Percentiles rank a stretch among this genome's conserved stretches.
These are phyloP conservation scores for Quercus suber DNA, from an alignment of 306 rosid genomes.

Conservation along the genomic window DNA sequence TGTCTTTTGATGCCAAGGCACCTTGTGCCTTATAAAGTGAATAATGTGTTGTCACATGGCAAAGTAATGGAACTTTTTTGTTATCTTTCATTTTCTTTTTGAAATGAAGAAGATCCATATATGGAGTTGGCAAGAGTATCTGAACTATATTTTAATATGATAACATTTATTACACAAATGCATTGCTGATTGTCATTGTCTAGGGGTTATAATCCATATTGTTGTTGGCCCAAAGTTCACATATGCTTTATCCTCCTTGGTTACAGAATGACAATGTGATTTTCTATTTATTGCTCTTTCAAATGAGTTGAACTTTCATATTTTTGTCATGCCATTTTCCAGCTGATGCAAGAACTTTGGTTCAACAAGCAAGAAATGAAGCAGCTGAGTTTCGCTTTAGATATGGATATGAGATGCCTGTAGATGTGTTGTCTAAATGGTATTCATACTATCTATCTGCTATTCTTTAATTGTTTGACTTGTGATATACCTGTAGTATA, in stretches of 20 bases:
- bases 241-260: conserved; percentile 17
- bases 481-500: background rate
- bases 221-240: conserved; percentile 5
- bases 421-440: conserved; percentile 88
- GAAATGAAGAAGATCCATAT: background rate
- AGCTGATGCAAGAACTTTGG: conserved; percentile 98
- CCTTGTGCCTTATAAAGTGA: background rate
- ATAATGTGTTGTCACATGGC: background rate
- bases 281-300: background rate
- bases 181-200: background rate
- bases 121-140: background rate
- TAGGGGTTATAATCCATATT: background rate
- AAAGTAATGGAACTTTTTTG: background rate
- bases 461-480: background rate
- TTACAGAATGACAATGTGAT: background rate
- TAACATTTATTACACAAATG: background rate
- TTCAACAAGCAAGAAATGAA: conserved; percentile 96
- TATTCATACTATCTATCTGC: conserved; percentile 4
- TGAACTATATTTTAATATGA: background rate
- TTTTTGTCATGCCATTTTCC: conserved; percentile 26
- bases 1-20: background rate
- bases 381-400: conserved; percentile 96
- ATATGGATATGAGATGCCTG: conserved; percentile 96
- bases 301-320: background rate
- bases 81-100: background rate